Evolutionary conservation across 306 rosid species (phyloP).

Genomic region (Canavalia ensiformis): DNA sequence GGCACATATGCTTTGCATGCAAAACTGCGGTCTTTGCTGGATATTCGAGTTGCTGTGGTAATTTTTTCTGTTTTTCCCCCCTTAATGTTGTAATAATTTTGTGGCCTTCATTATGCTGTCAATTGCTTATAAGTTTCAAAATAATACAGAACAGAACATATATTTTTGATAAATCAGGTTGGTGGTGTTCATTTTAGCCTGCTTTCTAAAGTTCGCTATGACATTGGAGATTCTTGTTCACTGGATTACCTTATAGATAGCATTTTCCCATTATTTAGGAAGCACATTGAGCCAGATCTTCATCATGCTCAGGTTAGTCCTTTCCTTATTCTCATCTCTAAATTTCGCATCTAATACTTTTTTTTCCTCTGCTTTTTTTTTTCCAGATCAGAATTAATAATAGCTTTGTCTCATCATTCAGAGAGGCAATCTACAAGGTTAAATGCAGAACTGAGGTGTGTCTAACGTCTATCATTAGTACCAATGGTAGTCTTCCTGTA

Average conservation of each 20-base stretch:
- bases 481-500: conserved; percentile 36
- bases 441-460: conserved; percentile 92
- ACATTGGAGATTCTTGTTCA: conserved; percentile 98
- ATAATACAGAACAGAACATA: conserved; percentile 2
- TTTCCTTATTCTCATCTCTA: conserved; percentile 50
- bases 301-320: conserved; percentile 98
- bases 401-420: conserved; percentile 98
- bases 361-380: conserved; percentile 45
- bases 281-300: conserved; percentile 98
- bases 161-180: conserved; percentile 72
- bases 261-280: conserved; percentile 96
- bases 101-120: conserved; percentile 40
- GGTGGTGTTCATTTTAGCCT: conserved; percentile 99
- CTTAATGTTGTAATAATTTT: conserved; percentile 19
- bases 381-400: conserved; percentile 98
- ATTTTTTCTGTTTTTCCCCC: not conserved
- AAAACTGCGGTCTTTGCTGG: conserved; percentile 93
- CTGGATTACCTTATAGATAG: conserved; percentile 97
- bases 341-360: conserved; percentile 49
- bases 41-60: conserved; percentile 99
- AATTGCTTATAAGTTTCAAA: conserved; percentile 43
- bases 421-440: conserved; percentile 98
- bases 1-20: conserved; percentile 98
- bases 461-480: conserved; percentile 40
- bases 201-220: conserved; percentile 95